Base-by-base conservation (phyloP, 2,329 filamentous ascomycete genomes). In the Monosporascus sp. region DNA sequence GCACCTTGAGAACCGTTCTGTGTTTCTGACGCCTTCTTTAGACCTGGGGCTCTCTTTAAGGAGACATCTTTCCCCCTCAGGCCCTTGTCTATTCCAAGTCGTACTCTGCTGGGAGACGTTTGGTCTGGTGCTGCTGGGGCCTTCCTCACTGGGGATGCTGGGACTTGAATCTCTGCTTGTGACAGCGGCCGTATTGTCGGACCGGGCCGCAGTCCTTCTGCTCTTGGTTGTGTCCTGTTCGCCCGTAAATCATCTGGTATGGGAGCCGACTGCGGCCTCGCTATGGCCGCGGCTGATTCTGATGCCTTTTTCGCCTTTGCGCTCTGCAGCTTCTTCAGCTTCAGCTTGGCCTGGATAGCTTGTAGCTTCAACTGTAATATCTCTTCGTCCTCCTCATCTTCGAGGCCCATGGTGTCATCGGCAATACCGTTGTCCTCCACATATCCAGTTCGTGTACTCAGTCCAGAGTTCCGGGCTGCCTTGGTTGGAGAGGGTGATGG, bases 51-150 rank as follows among this genome's bases (percentile, higher is more conserved):
- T 59, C 90, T 80, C 69, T 89, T 94, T 27, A 97, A 73, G 3
- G 92, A 97, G 34, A 97, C 79, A 62, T 97, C 90, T 54, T 83
- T 83, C 2, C 86, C 91, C 61, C 79, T 87, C 37, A 92, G 74
- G 1, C 90, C 91, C 67, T 96, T 95, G 70, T 96, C 92, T 56
- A 97, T 95, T 5, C 94, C 93, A 17, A 97, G 70, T 18, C 90
- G 71, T 15, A 94, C 82, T 55, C 92, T 80, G 50, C 87, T 87
- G 1, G 94, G 93, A 1, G 92, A 97, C 25, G 79, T 83, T 37
- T 84, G 85, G 15, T 81, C 74, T 2, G 76, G 65, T 1, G 70
- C 66, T 15, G 74, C 69, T 68, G 77, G 71, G 61, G 75, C 60
- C 73, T 83, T 69, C 72, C 79, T 86, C 5, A 93, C 88, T 1